phyloP scores from a whole-genome alignment of 2,329 filamentous ascomycete genomes.

The Phialophora tarda region DNA sequence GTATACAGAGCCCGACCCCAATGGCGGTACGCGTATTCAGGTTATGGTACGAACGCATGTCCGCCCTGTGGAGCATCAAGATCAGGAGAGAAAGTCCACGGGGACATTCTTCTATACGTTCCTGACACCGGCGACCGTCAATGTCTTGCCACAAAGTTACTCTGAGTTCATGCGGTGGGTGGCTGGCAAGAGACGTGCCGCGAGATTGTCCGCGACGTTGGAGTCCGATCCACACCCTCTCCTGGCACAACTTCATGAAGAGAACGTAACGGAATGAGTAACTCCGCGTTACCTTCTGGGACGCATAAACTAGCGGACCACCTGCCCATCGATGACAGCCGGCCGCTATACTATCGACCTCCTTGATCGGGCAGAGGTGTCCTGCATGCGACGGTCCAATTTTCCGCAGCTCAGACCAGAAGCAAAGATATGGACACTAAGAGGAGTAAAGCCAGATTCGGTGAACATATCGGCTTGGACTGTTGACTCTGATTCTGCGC shows the following conservation, averaged over 20 bases:
- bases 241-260: constrained; percentile 26
- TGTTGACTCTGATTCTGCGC: neutral
- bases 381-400: neutral
- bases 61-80: constrained; percentile 72
- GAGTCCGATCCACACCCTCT: constrained; percentile 33
- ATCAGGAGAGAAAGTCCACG: constrained; percentile 63
- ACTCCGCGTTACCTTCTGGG: neutral
- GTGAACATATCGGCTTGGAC: neutral
- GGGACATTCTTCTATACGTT: constrained; percentile 81
- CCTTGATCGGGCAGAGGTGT: neutral
- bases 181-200: constrained; percentile 63
- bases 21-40: constrained; percentile 66
- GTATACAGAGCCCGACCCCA: constrained; percentile 68
- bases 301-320: neutral
- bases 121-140: constrained; percentile 66
- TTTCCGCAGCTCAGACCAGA: neutral
- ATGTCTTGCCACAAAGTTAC: constrained; percentile 69
- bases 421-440: neutral
- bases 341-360: neutral
- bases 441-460: neutral
- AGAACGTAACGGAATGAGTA: constrained; percentile 33
- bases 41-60: constrained; percentile 75
- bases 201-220: constrained; percentile 56
- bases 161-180: constrained; percentile 70
- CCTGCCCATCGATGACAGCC: neutral